Base-by-base conservation (phyloP, 1,139 yeast species). In the Geotrichum citri-aurantii region DNA sequence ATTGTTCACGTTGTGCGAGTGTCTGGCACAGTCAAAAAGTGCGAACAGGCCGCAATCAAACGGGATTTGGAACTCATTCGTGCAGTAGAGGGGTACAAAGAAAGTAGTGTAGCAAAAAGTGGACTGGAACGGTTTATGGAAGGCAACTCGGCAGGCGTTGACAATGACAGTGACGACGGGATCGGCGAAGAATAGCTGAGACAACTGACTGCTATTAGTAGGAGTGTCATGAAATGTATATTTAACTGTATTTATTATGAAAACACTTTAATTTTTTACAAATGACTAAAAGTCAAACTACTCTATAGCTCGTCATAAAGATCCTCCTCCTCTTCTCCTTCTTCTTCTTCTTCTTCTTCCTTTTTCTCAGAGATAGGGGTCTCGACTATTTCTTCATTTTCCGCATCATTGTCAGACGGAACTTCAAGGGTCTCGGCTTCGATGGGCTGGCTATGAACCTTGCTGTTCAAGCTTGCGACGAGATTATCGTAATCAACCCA, bases 1-100 rank as follows among this genome's bases (percentile, higher is more conserved):
- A 79, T 86, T 4, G 71, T 91, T 8, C 77, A 84, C 58, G 85
- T 89, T 48, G 74, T 81, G 1, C 86, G 88, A 62, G 84, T 89
- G 0, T 85, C 96, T 66, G 98, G 97, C 0, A 91, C 98, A 0
- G 91, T 93, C 51, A 86, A 85, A 69, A 90, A 90, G 69, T 81
- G 95, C 67, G 95, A 91, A 69, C 80, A 84, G 65, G 82, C 77
- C 62, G 86, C 62, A 66, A 76, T 65, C 71, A 37, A 37, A 19
- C 44, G 44, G 4, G 44, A 37, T n/a, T n/a, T 37, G 44, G 44
- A 37, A 7, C 44, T 37, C 23, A 37, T 37, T n/a, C 21, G 10
- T n/a, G 44, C 44, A 1, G 21, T 37, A n/a, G 44, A 37, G 12
- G 44, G 44, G 6, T 17, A 12, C 8, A n/a, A n/a, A n/a, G 44